phyloP scores from a whole-genome alignment of 495 filamentous ascomycete genomes.

The Trichoderma gamsii region DNA sequence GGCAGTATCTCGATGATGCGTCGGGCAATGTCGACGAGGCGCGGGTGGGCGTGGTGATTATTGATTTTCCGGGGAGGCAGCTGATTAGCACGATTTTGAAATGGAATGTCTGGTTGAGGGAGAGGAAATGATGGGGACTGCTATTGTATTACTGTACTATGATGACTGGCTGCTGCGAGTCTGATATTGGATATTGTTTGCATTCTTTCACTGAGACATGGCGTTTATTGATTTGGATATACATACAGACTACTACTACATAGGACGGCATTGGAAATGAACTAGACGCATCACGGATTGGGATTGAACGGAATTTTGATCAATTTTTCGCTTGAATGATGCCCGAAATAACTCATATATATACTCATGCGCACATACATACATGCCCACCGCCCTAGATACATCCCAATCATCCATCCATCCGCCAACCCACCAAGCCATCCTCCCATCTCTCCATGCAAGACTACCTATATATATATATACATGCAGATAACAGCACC shows the following conservation, averaged over 20 bases:
- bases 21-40: conserved; percentile 3
- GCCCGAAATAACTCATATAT: not conserved
- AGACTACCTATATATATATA: conserved; percentile 7
- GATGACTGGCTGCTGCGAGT: not conserved
- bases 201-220: conserved; percentile 7
- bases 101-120: conserved; percentile 13
- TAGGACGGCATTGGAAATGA: not conserved
- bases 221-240: not conserved
- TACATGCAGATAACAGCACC: conserved; percentile 13
- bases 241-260: not conserved
- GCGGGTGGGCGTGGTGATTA: conserved; percentile 22
- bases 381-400: not conserved
- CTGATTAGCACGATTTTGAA: conserved; percentile 20
- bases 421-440: not conserved
- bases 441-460: not conserved
- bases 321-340: not conserved
- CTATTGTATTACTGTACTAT: not conserved
- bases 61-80: conserved; percentile 23
- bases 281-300: not conserved
- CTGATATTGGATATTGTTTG: not conserved
- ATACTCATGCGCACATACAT: conserved; percentile 13
- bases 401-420: not conserved
- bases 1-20: conserved; percentile 15
- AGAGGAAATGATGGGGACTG: not conserved
- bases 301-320: not conserved